Evolutionary conservation across 805 yeast genomes (phyloP), one percentile per base, ranked within the genome.

Genomic region (Candida bentonensis): DNA sequence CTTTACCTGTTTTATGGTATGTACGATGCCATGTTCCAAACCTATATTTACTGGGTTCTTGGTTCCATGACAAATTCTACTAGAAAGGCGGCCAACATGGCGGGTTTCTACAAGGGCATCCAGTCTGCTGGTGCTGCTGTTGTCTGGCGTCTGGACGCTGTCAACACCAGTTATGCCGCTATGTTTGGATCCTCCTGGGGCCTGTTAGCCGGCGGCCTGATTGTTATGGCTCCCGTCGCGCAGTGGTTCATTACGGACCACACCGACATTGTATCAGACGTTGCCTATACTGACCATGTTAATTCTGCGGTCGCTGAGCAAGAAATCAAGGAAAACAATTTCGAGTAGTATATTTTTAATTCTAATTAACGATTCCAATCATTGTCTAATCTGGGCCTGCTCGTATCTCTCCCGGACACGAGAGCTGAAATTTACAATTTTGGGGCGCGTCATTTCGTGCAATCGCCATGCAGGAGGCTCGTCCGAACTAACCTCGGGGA

Each of bases 81-180:
- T 25, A 68, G 74, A 61, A 73, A 70, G 57, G 63, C 67, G 33
- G 75, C 79, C 22, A 57, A 76, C 47, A 72, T 73, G 52, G 77
- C 78, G 17, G 80, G 80, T 34, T 73, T 73, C 57, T 77, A 76
- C 64, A 78, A 78, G 63, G 75, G 78, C 46, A 58, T 78, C 47
- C 82, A 77, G 61, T 69, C 77, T 34, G 81, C 80, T 7, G 79
- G 79, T 55, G 75, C 77, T 13, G 82, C 77, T 21, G 64, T 77
- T 41, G 70, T 69, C 13, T 78, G 80, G 81, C 62, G 77, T 51
- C 58, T 74, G 49, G 80, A 76, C 53, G 69, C 74, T 23, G 47
- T 63, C 27, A 58, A 53, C 11, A 42, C 47, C 15, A 47, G 54
- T 21, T 76, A 66, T 56, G 61, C 63, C 53, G 53, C 54, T 30